Conservation (phyloP, 148 eudicot genomes). For the Rhododendron williamsianum region DNA sequence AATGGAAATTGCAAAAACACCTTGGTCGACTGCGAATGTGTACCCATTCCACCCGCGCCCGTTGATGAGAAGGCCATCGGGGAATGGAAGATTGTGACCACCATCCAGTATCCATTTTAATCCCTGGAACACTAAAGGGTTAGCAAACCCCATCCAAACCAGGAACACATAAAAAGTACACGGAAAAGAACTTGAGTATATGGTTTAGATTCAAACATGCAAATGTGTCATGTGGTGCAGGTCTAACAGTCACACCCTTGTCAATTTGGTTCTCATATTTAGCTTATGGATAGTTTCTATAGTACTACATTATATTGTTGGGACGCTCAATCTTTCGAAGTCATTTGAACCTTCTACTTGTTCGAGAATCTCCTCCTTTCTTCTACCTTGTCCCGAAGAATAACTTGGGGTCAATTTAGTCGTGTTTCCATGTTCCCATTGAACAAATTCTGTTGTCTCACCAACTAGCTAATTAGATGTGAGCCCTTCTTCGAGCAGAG, state of each 20-base stretch:
- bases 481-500: background rate
- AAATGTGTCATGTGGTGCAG: background rate
- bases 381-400: background rate
- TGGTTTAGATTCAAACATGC: background rate
- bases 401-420: background rate
- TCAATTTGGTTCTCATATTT: background rate
- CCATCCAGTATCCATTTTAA: constrained; percentile 43
- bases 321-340: background rate
- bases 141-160: background rate
- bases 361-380: background rate
- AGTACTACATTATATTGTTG: background rate
- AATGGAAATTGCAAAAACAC: constrained; percentile 16
- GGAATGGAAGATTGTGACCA: constrained; percentile 66
- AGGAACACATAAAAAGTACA: background rate
- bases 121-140: constrained; percentile 32
- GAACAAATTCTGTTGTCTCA: background rate
- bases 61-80: constrained; percentile 90
- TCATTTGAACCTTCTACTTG: background rate
- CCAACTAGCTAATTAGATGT: background rate
- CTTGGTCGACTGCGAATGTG: constrained; percentile 72
- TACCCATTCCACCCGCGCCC: constrained; percentile 97
- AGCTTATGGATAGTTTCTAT: background rate
- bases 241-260: background rate
- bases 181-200: no score
- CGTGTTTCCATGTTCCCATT: background rate